Evolutionary conservation across 495 filamentous ascomycete genomes (phyloP), one percentile per base, ranked within the genome.

Genomic region (Copromyces sp.): DNA sequence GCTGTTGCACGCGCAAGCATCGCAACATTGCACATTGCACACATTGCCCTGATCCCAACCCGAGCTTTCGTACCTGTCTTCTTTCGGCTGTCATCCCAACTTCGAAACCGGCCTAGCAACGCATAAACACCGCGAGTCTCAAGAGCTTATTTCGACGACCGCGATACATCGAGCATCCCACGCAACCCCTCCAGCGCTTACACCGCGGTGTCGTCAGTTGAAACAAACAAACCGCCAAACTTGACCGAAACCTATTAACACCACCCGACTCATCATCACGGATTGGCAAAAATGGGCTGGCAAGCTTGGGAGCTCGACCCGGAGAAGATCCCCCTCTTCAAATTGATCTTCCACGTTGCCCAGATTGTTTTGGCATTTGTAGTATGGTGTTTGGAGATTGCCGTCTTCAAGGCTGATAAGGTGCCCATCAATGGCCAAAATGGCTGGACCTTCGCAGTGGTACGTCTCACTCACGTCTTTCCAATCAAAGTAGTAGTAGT

Each of bases 361-460:
- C 94, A 97, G 80, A 86, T 83, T 14, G 79, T 93, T 59, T 78
- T 92, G 70, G 90, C 88, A 72, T 89, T 95, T 77, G 80, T 95
- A 20, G 86, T 87, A 45, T 93, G 89, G 85, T 89, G 88, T 71
- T 80, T 95, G 41, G 90, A 90, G 71, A 91, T 96, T 73, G 87
- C 89, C 16, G 85, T 95, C 24, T 90, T 94, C 78, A 75, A 79
- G 68, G 90, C 89, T 0, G 87, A 90, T 29, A 82, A 81, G 44
- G 87, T 88, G 29, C 82, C 81, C 20, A 89, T 90, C 68, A 91
- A 91, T 77, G 91, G 92, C 6, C 87, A 89, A 47, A 86, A 89
- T 73, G 90, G 86, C 65, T 96, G 88, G 88, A 92, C 89, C 70
- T 94, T 94, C 77, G 89, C 85, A 71, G 80, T 95, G 85, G 94